Evolutionary conservation across 805 yeast species (phyloP), one percentile per base, ranked within the genome.

Genomic region (Metschnikowia lachancei): DNA sequence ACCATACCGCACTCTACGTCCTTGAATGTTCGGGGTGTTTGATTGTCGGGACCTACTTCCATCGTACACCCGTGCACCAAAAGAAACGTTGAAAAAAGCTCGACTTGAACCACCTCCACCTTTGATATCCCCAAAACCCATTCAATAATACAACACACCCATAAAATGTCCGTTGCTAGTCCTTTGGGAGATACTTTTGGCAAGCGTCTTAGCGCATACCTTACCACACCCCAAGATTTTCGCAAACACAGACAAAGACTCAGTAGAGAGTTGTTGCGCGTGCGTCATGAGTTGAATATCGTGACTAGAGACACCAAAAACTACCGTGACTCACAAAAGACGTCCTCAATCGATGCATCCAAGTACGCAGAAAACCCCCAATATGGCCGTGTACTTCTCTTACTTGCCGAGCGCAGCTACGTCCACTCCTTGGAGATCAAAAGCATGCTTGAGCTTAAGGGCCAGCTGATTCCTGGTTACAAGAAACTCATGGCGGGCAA

Each of bases 361-460:
- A 77, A 80, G 46, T 83, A 83, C 52, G 73, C 66, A 4, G 51
- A 62, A 17, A 80, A 87, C 55, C 62, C 64, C 11, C 68, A 75
- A 50, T 80, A 68, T 59, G 92, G 83, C 29, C 70, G 75, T 33
- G 65, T 89, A 20, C 63, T 81, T n/a, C 67, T 90, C 19, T 70
- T 81, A 47, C 75, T 77, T n/a, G 82, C 85, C 1, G 98, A 94
- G 64, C 77, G 96, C 60, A 87, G 88, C 55, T 69, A 82, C 60
- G 72, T 88, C 26, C 79, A 76, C 55, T 85, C 91, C 1, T 74
- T 81, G 62, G 90, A 85, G 63, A 72, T 82, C 43, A 78, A 78
- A 49, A 66, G 76, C 10, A 63, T 75, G 39, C 63, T 80, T 50
- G 87, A 80, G 50, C 73, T 80, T 34, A 76, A 77, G 48, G 70